Conservation (phyloP, 768 basidiomycete genomes). For the Phylloporus sp. region DNA sequence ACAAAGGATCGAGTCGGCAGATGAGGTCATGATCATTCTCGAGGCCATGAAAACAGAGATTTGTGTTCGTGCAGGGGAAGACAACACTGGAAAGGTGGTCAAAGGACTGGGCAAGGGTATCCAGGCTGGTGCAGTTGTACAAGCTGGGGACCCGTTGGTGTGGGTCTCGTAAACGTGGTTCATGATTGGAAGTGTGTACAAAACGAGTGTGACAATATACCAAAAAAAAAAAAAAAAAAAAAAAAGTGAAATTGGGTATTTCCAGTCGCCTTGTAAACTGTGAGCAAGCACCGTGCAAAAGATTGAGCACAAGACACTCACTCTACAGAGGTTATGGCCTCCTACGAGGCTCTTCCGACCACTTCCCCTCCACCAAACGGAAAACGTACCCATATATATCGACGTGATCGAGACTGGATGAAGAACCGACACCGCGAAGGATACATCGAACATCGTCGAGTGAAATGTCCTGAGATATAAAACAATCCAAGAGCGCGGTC, state of each 20-base stretch:
- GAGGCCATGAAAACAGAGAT: slow-evolving; percentile 70
- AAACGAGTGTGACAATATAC: no score
- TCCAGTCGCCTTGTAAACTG: no score
- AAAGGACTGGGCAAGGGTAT: slow-evolving; percentile 37
- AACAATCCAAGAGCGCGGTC: slow-evolving; percentile 2
- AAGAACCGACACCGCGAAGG: not conserved
- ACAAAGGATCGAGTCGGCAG: slow-evolving; percentile 37
- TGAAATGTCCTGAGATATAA: no score
- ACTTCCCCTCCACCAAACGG: slow-evolving; percentile 5
- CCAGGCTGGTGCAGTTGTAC: slow-evolving; percentile 41
- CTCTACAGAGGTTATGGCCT: not conserved
- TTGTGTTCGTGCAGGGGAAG: slow-evolving; percentile 40
- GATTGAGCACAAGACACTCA: no score
- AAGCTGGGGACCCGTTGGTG: slow-evolving; percentile 43
- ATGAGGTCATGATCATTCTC: slow-evolving; percentile 44
- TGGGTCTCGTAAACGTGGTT: slow-evolving; percentile 18
- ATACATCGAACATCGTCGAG: not conserved
- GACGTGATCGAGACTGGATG: slow-evolving; percentile 1
- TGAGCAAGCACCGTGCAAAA: no score
- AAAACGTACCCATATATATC: not conserved
- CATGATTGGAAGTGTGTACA: no score
- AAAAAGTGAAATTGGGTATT: no score
- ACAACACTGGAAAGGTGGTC: slow-evolving; percentile 42
- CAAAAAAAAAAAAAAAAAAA: no score
- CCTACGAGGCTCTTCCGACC: not conserved